Conservation (phyloP, 1,284 basidiomycete genomes). For the Pascua sp. region DNA sequence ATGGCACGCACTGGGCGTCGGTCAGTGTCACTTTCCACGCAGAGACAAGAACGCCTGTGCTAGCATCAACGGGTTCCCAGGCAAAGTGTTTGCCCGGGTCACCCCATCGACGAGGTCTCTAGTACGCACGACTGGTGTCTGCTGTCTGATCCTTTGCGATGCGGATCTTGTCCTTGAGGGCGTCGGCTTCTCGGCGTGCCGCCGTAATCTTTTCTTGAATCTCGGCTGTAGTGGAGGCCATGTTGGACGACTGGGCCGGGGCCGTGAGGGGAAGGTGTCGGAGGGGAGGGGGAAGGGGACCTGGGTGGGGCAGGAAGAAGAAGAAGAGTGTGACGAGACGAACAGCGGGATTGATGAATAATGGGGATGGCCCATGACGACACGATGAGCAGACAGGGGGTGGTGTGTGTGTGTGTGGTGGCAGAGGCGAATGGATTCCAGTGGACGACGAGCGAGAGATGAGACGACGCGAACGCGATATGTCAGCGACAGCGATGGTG, state of each 20-base stretch:
- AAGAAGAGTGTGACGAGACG: not conserved
- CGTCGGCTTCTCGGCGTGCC: slow-evolving; percentile 92
- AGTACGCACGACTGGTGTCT: slow-evolving; percentile 83
- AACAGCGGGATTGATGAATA: not conserved
- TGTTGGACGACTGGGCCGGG: slow-evolving; percentile 1
- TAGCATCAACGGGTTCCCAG: too few relatives aligned
- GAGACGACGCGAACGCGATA: too few relatives aligned
- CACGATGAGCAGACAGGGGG: too few relatives aligned
- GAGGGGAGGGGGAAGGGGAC: not conserved
- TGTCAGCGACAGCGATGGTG: too few relatives aligned
- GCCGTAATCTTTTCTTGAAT: slow-evolving; percentile 93
- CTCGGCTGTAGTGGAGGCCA: slow-evolving; percentile 60
- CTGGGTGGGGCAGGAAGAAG: not conserved
- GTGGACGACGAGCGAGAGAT: too few relatives aligned
- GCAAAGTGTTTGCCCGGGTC: too few relatives aligned
- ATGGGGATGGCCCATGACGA: too few relatives aligned
- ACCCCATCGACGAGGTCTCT: too few relatives aligned
- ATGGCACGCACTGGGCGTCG: slow-evolving; percentile 73
- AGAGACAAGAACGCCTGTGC: not conserved
- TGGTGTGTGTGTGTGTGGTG: too few relatives aligned
- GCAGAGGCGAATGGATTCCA: too few relatives aligned
- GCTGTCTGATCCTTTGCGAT: slow-evolving; percentile 91
- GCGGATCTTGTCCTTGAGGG: slow-evolving; percentile 94
- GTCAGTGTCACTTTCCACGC: slow-evolving; percentile 3
- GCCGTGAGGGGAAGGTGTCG: not conserved